Base-by-base conservation (phyloP, 2,329 filamentous ascomycete species). In the Fusarium sp. region DNA sequence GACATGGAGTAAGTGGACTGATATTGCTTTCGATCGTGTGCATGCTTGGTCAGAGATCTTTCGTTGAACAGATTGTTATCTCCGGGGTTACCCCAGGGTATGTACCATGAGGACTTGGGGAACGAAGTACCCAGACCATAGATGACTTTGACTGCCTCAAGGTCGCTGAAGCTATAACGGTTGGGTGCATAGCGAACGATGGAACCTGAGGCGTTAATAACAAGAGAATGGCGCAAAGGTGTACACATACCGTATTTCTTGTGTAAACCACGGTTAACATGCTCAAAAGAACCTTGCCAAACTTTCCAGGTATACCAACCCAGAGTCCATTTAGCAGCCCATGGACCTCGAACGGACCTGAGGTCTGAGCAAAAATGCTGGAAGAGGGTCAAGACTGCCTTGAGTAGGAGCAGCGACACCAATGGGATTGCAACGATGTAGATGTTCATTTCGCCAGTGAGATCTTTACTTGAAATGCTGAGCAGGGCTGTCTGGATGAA, bases 101-200 rank as follows among this genome's bases (percentile, higher is more conserved):
- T 35, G 12, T 52, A 52, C 49, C 49, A 35, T 8, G 49, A 6
- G 4, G 44, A 19, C 71, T 30, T 13, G 64, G 77, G 21, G 60
- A 10, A 77, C 63, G 21, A 52, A 13, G 30, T 25, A 15, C 47
- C 47, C 32, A 52, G 21, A 25, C 79, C 78, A 47, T 81, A 80
- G 49, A 83, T 81, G 43, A 78, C 69, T 61, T 84, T 85, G 5
- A 82, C 70, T 1, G 84, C 85, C 0, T 81, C 75, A 0, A 80
- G 77, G 60, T 86, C 82, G 38, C 80, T 80, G 67, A 88, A 79
- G 40, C 83, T 86, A 61, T 86, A 88, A 12, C 86, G 82, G 23
- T 85, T 81, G 0, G 86, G 86, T 0, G 84, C 85, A 61, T 87
- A 82, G 0, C 86, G 84, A 1, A 88, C 81, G n/a, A 88, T 77